Base-by-base conservation (phyloP, 495 filamentous ascomycete species). In the Neurospora discreta region DNA sequence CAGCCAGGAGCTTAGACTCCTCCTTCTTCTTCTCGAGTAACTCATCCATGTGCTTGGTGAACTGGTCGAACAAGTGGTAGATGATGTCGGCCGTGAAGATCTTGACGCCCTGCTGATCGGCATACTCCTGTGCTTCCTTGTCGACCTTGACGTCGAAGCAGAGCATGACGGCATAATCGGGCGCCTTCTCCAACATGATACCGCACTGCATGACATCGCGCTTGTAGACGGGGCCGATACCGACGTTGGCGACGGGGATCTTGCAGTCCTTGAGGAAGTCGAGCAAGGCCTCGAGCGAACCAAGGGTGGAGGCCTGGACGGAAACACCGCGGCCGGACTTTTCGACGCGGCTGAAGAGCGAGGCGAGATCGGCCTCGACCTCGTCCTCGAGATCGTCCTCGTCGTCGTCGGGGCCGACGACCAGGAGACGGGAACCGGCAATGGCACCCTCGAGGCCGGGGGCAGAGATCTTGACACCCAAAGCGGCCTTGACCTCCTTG, bases 111-210 rank as follows among this genome's bases (percentile, higher is more conserved):
- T 97, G 89, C 70, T 98, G 94, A 11, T 97, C 92, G 46, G 96
- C 96, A 75, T 98, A 97, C 16, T 86, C 86, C 76, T 90, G 87
- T 1, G 96, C 96, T 77, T 99, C 96, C 81, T 97, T 98, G 82
- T 99, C 96, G 30, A 99, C 92, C 84, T 97, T 97, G 80, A 99
- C 96, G 79, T 99, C 96, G 86, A 99, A 99, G 80, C 96, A 98
- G 23, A 99, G 90, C 96, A 99, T 99, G 80, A 98, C 93, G 33
- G 96, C 96, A 73, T 90, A 96, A 80, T 99, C 95, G 76, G 93
- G 93, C 60, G 90, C 88, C 82, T 98, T 98, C 84, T 99, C 96
- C 72, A 98, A 84, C 96, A 99, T 99, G 70, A 90, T 92, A 75
- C 93, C 95, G 46, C 92, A 93, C 81, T 95, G 94, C 89, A 98